These are phyloP conservation scores for Discostella pseudostelligera DNA, from an alignment of 108 stramenopile species.

Conservation along the genomic window DNA sequence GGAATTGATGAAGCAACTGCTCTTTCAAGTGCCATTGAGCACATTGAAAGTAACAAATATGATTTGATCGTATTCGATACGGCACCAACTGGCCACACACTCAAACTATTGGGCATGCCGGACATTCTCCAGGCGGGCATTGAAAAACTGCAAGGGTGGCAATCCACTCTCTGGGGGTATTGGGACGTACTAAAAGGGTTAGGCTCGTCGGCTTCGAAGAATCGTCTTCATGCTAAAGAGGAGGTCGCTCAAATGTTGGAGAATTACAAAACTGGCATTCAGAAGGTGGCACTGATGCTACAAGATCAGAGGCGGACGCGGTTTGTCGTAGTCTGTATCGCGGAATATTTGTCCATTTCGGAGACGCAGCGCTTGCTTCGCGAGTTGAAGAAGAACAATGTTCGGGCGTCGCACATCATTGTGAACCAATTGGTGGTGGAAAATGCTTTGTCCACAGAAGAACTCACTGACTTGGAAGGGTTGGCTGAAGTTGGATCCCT, in stretches of 20 bases:
- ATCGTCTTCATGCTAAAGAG: slow-evolving; percentile 24
- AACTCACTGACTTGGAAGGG: slow-evolving; percentile 42
- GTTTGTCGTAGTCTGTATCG: slow-evolving; percentile 82
- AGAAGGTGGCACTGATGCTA: slow-evolving; percentile 66
- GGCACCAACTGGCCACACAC: slow-evolving; percentile 82
- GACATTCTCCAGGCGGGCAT: slow-evolving; percentile 69
- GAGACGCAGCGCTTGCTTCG: slow-evolving; percentile 76
- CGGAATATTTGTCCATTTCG: slow-evolving; percentile 71
- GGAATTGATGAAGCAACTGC: slow-evolving; percentile 76
- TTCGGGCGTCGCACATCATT: slow-evolving; percentile 72
- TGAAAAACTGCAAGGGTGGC: slow-evolving; percentile 63
- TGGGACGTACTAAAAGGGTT: slow-evolving; percentile 59
- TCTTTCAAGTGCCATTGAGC: slow-evolving; percentile 48
- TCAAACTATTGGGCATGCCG: slow-evolving; percentile 73
- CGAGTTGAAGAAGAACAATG: slow-evolving; percentile 66
- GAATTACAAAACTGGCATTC: slow-evolving; percentile 42
- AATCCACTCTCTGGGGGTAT: slow-evolving; percentile 60
- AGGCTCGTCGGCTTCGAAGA: slow-evolving; percentile 41
- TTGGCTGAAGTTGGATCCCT: slow-evolving; percentile 41
- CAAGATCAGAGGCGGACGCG: slow-evolving; percentile 61
- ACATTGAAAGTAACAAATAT: slow-evolving; percentile 51
- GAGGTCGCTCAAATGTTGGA: slow-evolving; percentile 34
- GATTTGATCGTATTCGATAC: slow-evolving; percentile 76
- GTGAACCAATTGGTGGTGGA: slow-evolving; percentile 67
- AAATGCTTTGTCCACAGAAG: slow-evolving; percentile 26